These are phyloP conservation scores for Melanogaster broomeanus DNA, from an alignment of 768 basidiomycete genomes.

Conservation along the genomic window DNA sequence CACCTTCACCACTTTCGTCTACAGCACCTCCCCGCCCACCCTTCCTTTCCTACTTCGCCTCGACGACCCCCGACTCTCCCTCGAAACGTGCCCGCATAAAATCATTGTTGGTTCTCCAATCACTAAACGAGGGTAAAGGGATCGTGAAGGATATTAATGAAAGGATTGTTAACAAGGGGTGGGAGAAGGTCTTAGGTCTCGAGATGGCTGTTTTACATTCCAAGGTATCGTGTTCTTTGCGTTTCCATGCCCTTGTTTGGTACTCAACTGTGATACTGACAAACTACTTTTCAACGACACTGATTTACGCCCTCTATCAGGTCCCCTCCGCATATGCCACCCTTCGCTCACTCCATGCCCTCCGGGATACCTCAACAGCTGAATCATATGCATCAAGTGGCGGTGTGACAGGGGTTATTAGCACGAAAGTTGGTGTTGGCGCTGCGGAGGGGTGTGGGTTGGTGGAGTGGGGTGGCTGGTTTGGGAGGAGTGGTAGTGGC, in stretches of 20 bases:
- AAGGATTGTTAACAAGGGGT: constrained; percentile 18
- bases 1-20: constrained; percentile 1
- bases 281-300: too few species aligned
- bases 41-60: constrained; percentile 68
- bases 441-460: constrained; percentile 53
- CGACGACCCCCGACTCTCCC: constrained; percentile 80
- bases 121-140: constrained; percentile 17
- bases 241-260: neutral
- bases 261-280: neutral
- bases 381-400: constrained; percentile 85
- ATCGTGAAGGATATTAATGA: constrained; percentile 21
- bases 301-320: neutral
- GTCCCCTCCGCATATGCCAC: constrained; percentile 39
- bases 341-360: constrained; percentile 61
- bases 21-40: constrained; percentile 14
- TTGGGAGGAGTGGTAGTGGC: constrained; percentile 54
- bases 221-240: constrained; percentile 48
- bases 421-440: constrained; percentile 52
- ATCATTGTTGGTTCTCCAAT: constrained; percentile 74
- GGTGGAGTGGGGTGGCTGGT: constrained; percentile 36
- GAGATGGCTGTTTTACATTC: constrained; percentile 80
- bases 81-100: constrained; percentile 76
- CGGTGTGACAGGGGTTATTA: constrained; percentile 63
- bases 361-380: constrained; percentile 76
- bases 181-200: constrained; percentile 58